A percentile compares a stretch with the other conserved stretches of the same genome.
phyloP scores from a whole-genome alignment of 148 eudicot species.

The Chenopodium suecicum region DNA sequence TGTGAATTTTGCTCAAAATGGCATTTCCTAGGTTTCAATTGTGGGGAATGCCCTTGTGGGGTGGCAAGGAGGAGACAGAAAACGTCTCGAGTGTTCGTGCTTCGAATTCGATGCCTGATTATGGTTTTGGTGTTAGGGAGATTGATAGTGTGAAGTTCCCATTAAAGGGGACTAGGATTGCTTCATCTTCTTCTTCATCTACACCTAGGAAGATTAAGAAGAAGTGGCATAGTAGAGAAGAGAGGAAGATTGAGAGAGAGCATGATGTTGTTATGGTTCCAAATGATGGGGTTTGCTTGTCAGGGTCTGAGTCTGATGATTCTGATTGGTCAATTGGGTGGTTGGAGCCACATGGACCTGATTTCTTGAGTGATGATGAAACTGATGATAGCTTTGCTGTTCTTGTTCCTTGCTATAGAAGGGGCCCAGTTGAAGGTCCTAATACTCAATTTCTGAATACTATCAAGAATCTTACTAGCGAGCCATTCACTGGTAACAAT shows the following conservation, averaged over 20 bases:
- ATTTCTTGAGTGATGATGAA: slow-evolving; percentile 83
- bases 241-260: slow-evolving; percentile 73
- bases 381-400: slow-evolving; percentile 86
- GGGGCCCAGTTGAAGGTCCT: slow-evolving; percentile 34
- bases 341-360: slow-evolving; percentile 89
- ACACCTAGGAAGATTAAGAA: slow-evolving; percentile 45
- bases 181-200: slow-evolving; percentile 33
- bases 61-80: slow-evolving; percentile 44
- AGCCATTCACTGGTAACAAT: slow-evolving; percentile 52
- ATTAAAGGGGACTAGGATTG: slow-evolving; percentile 33
- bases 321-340: slow-evolving; percentile 99
- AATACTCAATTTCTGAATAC: slow-evolving; percentile 46
- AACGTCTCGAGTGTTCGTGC: slow-evolving; percentile 39
- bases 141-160: slow-evolving; percentile 54
- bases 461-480: slow-evolving; percentile 45
- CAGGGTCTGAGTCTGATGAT: slow-evolving; percentile 91
- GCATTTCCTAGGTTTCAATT: slow-evolving; percentile 53
- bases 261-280: slow-evolving; percentile 84
- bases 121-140: slow-evolving; percentile 48
- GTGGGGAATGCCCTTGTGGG: slow-evolving; percentile 42
- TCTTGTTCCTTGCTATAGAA: slow-evolving; percentile 78
- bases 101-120: slow-evolving; percentile 34
- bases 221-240: slow-evolving; percentile 78
- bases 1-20: slow-evolving; percentile 32
- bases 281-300: slow-evolving; percentile 77